Evolutionary conservation across 768 basidiomycete species (phyloP).

Genomic region (Naganishia onofrii): DNA sequence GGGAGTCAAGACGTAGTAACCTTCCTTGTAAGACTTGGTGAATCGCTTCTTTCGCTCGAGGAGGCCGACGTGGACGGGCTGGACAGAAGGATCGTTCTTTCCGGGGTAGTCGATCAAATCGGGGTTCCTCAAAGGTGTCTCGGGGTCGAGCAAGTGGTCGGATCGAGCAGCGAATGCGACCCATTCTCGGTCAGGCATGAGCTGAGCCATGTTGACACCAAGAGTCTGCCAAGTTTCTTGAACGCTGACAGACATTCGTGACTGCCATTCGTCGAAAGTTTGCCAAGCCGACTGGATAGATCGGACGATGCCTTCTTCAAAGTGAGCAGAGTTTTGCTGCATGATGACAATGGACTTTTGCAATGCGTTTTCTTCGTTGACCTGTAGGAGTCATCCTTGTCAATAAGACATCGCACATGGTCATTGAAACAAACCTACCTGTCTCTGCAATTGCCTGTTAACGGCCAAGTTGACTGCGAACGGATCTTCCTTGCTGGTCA

Average conservation of each 20-base stretch:
- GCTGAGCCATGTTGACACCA: slow-evolving; percentile 68
- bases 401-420: neutral
- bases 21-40: slow-evolving; percentile 78
- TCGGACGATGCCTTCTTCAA: slow-evolving; percentile 93
- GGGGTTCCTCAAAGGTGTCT: slow-evolving; percentile 71
- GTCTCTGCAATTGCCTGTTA: slow-evolving; percentile 55
- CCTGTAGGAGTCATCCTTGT: slow-evolving; percentile 47
- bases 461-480: slow-evolving; percentile 58
- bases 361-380: slow-evolving; percentile 94
- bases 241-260: slow-evolving; percentile 70
- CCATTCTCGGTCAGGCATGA: slow-evolving; percentile 90
- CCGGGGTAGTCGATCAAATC: slow-evolving; percentile 73
- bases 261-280: slow-evolving; percentile 79
- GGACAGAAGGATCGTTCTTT: slow-evolving; percentile 82
- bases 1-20: slow-evolving; percentile 87
- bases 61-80: slow-evolving; percentile 80
- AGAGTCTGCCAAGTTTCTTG: slow-evolving; percentile 73
- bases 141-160: slow-evolving; percentile 93
- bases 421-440: slow-evolving; percentile 52
- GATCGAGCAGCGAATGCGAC: slow-evolving; percentile 87
- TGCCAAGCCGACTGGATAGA: slow-evolving; percentile 95
- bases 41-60: slow-evolving; percentile 95
- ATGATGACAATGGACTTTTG: slow-evolving; percentile 98
- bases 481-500: slow-evolving; percentile 77
- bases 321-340: slow-evolving; percentile 94